Base-by-base conservation (phyloP, 2,329 filamentous ascomycete genomes). In the Pestalotiopsis fici region DNA sequence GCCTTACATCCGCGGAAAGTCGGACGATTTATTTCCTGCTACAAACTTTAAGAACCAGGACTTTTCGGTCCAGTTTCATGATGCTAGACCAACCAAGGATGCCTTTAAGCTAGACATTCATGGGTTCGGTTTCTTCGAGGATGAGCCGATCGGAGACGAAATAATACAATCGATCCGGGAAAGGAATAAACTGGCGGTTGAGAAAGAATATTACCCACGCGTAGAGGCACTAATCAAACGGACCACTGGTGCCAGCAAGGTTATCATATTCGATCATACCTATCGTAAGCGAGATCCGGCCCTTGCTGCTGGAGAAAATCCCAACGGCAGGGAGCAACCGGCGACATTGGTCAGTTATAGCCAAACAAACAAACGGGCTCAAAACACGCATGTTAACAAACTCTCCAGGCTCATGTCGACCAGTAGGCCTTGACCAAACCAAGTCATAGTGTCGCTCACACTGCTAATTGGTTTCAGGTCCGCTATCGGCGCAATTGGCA, bases 201-300 rank as follows among this genome's bases (percentile, higher is more conserved):
- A 39, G 15, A 39, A 47, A 9, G 28, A 13, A 13, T 70, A 70
- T 50, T 70, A 68, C 37, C 67, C 60, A 3, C 21, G 21, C 4
- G 63, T 70, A 1, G 66, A 68, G 37, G 35, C 50, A 12, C n/a
- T 70, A 4, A 62, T 70, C 6, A 70, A 68, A 59, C n/a, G 27
- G 27, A 65, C 50, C 15, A 70, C 69, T 4, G 67, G 67, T 1
- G 69, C 69, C 3, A 18, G n/a, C 3, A 55, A 39, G 6, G 69
- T 70, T 3, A 62, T 70, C 54, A 67, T 69, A 4, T 70, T 70
- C 18, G 69, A 70, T 54, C 69, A 70, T 59, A 70, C 69, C 7
- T 39, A 31, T 9, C 69, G 69, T 3, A 23, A 50, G 23, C 37
- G 69, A 15, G 23, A 66, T 23, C 67, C 63, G 4, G 13, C 57